These are phyloP conservation scores for Hamigera avellanea DNA, from an alignment of 495 filamentous ascomycete species.

Conservation along the genomic window DNA sequence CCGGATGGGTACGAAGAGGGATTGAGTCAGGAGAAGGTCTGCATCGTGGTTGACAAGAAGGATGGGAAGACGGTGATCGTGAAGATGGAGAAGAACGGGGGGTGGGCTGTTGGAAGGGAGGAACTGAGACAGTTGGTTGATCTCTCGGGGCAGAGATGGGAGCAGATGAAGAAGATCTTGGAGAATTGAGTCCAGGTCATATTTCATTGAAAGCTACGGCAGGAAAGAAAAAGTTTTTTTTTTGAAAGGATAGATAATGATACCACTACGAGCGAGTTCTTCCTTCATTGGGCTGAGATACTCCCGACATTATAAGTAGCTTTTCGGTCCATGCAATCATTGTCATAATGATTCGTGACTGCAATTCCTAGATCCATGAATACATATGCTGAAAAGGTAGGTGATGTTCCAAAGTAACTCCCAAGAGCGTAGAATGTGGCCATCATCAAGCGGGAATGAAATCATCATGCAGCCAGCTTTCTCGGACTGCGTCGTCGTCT, in stretches of 20 bases:
- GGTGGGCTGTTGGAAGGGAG: conserved; percentile 44
- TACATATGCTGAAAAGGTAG: too few species aligned
- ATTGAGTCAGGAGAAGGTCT: conserved; percentile 61
- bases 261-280: conserved; percentile 12
- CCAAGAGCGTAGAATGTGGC: too few species aligned
- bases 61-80: conserved; percentile 43
- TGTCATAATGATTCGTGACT: too few species aligned
- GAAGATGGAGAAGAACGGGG: conserved; percentile 73
- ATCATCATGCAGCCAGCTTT: conserved; percentile 5
- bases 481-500: conserved; percentile 21
- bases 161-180: conserved; percentile 36
- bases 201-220: too few species aligned
- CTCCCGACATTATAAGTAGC: too few species aligned
- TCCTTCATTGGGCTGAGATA: too few species aligned
- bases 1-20: conserved; percentile 84
- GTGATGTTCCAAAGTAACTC: too few species aligned
- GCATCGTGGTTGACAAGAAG: conserved; percentile 59
- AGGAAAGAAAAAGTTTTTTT: too few species aligned
- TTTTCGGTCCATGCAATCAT: too few species aligned
- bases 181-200: too few species aligned
- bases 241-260: conserved; percentile 17
- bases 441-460: too few species aligned
- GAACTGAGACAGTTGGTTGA: conserved; percentile 43
- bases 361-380: too few species aligned
- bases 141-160: conserved; percentile 43